phyloP scores from a whole-genome alignment of 1,284 basidiomycete genomes.

The Stereum hirsutum region DNA sequence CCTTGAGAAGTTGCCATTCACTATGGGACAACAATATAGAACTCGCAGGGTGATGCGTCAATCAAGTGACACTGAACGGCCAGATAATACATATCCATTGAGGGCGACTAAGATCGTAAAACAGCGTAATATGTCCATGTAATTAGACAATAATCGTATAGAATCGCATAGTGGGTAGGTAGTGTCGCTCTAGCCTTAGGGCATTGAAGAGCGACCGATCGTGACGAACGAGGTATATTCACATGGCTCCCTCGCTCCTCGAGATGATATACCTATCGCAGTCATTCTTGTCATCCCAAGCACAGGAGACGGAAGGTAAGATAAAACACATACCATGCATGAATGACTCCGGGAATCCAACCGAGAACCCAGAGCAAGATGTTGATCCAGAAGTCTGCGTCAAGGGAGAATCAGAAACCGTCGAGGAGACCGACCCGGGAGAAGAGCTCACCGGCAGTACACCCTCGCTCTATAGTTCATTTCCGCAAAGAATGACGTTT shows the following conservation, averaged over 20 bases:
- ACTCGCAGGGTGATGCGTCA: too few species aligned
- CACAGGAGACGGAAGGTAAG: neutral
- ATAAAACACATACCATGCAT: constrained; percentile 34
- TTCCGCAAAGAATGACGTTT: neutral
- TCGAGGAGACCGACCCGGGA: neutral
- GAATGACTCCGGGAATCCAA: constrained; percentile 50
- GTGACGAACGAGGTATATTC: too few species aligned
- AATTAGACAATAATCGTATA: too few species aligned
- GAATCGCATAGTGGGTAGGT: too few species aligned
- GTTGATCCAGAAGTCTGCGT: constrained; percentile 46
- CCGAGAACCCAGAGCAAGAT: constrained; percentile 41
- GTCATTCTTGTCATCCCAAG: neutral
- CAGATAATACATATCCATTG: too few species aligned
- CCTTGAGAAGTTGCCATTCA: too few species aligned
- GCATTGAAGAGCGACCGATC: too few species aligned
- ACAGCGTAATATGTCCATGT: too few species aligned
- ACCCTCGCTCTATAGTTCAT: constrained; percentile 26
- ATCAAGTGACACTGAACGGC: too few species aligned
- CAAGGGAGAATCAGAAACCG: neutral
- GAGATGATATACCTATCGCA: constrained; percentile 32
- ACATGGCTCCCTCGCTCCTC: constrained; percentile 20
- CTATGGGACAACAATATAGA: too few species aligned
- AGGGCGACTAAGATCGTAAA: too few species aligned
- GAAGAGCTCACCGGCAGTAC: constrained; percentile 23
- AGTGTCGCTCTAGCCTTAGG: too few species aligned